Conservation (phyloP, 352 stramenopile species). For the Phytophthora cajani region DNA sequence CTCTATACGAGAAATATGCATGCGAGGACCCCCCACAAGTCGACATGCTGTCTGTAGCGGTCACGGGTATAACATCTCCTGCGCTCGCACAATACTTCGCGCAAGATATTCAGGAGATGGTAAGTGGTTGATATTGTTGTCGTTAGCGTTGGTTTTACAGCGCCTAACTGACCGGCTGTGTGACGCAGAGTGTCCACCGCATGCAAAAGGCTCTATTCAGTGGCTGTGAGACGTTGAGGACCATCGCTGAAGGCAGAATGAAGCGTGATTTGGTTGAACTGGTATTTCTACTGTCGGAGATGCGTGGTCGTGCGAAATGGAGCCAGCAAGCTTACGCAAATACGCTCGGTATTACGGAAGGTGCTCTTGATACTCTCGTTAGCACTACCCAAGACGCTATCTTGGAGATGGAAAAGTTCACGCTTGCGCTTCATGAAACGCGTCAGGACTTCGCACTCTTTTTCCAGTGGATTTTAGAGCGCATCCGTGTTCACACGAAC, state of each 20-base stretch:
- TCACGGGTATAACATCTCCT: constrained; percentile 64
- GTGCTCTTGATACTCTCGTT: constrained; percentile 48
- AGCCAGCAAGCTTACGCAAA: constrained; percentile 33
- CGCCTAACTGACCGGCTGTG: neutral
- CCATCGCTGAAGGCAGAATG: constrained; percentile 42
- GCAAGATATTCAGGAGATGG: constrained; percentile 86
- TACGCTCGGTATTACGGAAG: constrained; percentile 47
- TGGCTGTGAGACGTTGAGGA: constrained; percentile 47
- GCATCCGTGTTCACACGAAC: constrained; percentile 70
- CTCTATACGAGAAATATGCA: constrained; percentile 82
- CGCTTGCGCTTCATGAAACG: constrained; percentile 57
- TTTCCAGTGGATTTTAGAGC: constrained; percentile 69
- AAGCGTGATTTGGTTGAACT: constrained; percentile 47
- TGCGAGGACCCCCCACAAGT: constrained; percentile 67
- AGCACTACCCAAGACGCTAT: constrained; percentile 42
- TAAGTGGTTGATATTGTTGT: constrained; percentile 22
- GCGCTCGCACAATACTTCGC: constrained; percentile 81
- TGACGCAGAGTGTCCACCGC: constrained; percentile 54
- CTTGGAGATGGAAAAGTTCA: constrained; percentile 52
- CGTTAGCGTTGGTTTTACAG: neutral
- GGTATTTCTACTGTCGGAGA: constrained; percentile 57
- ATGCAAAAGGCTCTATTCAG: constrained; percentile 63
- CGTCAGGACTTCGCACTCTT: constrained; percentile 67
- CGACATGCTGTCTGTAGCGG: constrained; percentile 74
- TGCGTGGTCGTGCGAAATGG: constrained; percentile 65